Evolutionary conservation across 257 asterid species (phyloP).

Genomic region (Fraxinus anomala): DNA sequence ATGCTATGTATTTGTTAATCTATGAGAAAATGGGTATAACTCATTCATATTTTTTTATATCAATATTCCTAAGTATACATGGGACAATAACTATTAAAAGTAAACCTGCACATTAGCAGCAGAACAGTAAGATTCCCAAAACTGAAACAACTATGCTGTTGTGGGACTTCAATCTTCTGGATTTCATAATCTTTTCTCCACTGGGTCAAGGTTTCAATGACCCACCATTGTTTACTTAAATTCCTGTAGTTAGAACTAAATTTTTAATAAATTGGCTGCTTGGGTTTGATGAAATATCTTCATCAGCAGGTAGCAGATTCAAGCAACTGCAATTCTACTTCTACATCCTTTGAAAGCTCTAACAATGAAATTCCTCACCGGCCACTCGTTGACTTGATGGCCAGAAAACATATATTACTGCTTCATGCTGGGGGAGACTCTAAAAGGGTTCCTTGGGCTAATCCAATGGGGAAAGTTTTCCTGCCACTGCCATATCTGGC

Average conservation of each 20-base stretch:
- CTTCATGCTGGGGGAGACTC: conserved; percentile 99
- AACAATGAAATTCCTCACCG: conserved; percentile 38
- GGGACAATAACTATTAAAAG: no score
- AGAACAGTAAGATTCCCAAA: no score
- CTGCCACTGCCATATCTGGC: conserved; percentile 96
- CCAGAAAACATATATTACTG: conserved; percentile 74
- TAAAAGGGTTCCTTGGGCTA: conserved; percentile 99
- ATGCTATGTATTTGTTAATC: no score
- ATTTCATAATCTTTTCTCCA: no score
- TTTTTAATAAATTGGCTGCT: conserved; percentile 18
- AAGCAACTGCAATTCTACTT: conserved; percentile 37
- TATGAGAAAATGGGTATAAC: no score
- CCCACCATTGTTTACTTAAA: background rate
- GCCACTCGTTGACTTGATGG: conserved; percentile 60
- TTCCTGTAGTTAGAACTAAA: background rate
- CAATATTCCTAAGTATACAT: no score
- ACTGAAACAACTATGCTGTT: no score
- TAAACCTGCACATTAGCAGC: no score
- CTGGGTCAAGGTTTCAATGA: no score
- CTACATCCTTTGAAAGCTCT: conserved; percentile 36
- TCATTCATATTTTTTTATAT: no score
- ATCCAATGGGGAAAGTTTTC: conserved; percentile 99
- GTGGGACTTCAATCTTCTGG: no score
- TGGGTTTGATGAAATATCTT: conserved; percentile 29
- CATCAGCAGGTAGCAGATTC: conserved; percentile 51